phyloP scores from a whole-genome alignment of 192 early-diverging fungal species.

The Entomortierella lignicola region DNA sequence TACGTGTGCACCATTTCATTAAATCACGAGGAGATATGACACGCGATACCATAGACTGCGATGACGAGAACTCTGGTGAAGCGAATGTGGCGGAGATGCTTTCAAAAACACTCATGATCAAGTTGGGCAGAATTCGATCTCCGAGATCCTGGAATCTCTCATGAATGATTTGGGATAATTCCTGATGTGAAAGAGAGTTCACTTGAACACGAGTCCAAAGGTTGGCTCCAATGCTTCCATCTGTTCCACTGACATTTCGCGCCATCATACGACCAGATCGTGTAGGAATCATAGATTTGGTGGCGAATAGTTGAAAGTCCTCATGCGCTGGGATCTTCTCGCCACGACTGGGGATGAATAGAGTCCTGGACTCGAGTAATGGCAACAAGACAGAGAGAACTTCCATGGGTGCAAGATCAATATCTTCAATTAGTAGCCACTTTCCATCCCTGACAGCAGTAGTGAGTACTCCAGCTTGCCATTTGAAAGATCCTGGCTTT shows the following conservation, averaged over 20 bases:
- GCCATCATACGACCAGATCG: slow-evolving; percentile 58
- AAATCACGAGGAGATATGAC: slow-evolving; percentile 86
- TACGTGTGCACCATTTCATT: slow-evolving; percentile 90
- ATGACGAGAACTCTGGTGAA: slow-evolving; percentile 37
- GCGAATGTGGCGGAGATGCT: slow-evolving; percentile 40
- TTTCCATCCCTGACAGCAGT: slow-evolving; percentile 89
- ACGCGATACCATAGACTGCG: slow-evolving; percentile 62
- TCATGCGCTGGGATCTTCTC: slow-evolving; percentile 86
- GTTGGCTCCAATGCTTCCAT: slow-evolving; percentile 66
- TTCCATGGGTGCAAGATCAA: slow-evolving; percentile 95
- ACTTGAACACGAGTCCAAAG: slow-evolving; percentile 88
- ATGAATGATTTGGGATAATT: slow-evolving; percentile 74
- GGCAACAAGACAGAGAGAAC: slow-evolving; percentile 93
- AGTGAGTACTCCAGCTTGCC: slow-evolving; percentile 94
- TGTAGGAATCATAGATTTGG: slow-evolving; percentile 70
- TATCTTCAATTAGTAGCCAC: slow-evolving; percentile 98
- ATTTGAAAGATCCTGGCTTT: slow-evolving; percentile 92
- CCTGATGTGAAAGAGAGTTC: slow-evolving; percentile 65
- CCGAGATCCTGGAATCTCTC: slow-evolving; percentile 65
- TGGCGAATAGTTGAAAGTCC: slow-evolving; percentile 94
- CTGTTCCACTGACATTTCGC: slow-evolving; percentile 57
- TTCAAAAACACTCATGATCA: slow-evolving; percentile 68
- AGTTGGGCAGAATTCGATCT: slow-evolving; percentile 55
- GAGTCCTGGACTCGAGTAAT: slow-evolving; percentile 86
- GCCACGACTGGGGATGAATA: slow-evolving; percentile 92